Percentiles rank a stretch among this genome's conserved stretches.
These are phyloP conservation scores for Persicaria maculosa DNA, from an alignment of 148 eudicot genomes.

Conservation along the genomic window DNA sequence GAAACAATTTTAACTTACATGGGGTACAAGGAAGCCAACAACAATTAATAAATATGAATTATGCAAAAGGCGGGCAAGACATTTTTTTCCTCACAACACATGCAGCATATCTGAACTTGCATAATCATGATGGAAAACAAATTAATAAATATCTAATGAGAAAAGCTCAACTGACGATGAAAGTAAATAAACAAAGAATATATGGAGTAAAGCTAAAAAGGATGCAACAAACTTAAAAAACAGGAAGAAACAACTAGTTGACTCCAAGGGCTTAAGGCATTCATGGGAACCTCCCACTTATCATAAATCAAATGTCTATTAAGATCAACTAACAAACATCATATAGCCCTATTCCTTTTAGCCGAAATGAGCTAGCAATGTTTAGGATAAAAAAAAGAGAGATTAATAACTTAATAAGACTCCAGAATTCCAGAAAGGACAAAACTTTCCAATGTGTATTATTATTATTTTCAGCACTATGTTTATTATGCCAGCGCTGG, in stretches of 20 bases:
- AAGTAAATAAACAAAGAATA: neutral
- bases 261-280: too few relatives aligned
- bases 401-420: neutral
- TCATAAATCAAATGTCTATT: neutral
- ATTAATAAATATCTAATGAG: neutral
- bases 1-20: too few relatives aligned
- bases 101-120: conserved; percentile 22
- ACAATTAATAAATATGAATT: conserved; percentile 43
- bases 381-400: neutral
- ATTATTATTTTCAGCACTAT: too few relatives aligned
- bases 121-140: neutral
- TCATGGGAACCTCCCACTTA: neutral
- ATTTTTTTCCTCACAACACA: conserved; percentile 22
- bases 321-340: neutral
- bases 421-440: too few relatives aligned
- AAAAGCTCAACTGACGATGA: neutral
- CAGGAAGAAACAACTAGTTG: too few relatives aligned
- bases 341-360: neutral
- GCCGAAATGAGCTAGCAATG: neutral
- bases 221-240: neutral
- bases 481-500: too few relatives aligned
- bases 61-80: conserved; percentile 19
- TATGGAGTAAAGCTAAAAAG: neutral
- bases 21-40: too few relatives aligned
- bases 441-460: too few relatives aligned